Evolutionary conservation across 495 filamentous ascomycete species (phyloP).

Genomic region (Trichocladium uniseriatum): DNA sequence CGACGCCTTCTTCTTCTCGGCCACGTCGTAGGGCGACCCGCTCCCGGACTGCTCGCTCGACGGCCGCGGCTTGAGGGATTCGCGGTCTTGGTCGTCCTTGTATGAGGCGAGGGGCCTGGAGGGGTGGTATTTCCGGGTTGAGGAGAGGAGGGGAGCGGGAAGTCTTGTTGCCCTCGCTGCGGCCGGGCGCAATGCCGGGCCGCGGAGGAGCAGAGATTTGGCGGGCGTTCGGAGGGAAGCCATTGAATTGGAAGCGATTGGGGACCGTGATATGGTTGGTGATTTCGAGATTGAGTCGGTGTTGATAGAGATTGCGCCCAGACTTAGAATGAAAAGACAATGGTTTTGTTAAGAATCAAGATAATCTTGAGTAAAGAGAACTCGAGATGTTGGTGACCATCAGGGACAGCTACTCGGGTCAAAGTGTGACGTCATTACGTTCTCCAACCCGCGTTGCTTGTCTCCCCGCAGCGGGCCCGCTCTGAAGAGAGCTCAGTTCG

Average conservation of each 20-base stretch:
- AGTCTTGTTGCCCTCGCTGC: background rate
- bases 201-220: background rate
- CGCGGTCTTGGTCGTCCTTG: slow-evolving; percentile 36
- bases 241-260: background rate
- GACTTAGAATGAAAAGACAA: too few species aligned
- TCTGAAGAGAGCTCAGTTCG: too few species aligned
- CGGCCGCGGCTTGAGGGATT: slow-evolving; percentile 31
- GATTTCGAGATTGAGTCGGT: background rate
- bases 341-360: background rate
- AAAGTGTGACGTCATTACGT: background rate
- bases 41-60: slow-evolving; percentile 32
- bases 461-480: background rate
- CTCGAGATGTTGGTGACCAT: too few species aligned
- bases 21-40: slow-evolving; percentile 31
- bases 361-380: too few species aligned
- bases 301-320: too few species aligned
- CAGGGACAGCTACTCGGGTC: too few species aligned
- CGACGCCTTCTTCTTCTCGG: slow-evolving; percentile 30
- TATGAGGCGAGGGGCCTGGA: slow-evolving; percentile 15
- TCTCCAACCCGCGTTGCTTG: background rate
- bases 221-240: slow-evolving; percentile 1
- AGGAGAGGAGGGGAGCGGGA: background rate
- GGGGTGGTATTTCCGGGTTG: slow-evolving; percentile 15
- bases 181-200: background rate
- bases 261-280: background rate